These are phyloP conservation scores for Mortierella sp. DNA, from an alignment of 371 early-diverging fungal species.

Conservation along the genomic window DNA sequence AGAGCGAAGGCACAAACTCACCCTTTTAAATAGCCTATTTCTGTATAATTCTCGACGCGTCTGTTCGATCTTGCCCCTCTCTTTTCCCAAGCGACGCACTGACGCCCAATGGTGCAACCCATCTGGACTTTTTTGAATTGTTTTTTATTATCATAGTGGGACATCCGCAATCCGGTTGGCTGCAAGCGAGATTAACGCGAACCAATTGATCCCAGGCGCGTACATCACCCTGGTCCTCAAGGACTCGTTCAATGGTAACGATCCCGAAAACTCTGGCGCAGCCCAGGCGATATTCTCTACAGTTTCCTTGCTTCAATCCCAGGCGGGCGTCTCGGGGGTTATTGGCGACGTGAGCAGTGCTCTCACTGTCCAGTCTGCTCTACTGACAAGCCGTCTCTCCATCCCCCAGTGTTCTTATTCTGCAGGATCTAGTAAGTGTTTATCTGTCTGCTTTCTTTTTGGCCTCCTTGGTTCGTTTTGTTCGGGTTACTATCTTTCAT, in stretches of 20 bases:
- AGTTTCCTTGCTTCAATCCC: slow-evolving; percentile 67
- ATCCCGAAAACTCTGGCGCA: slow-evolving; percentile 67
- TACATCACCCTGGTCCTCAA: slow-evolving; percentile 71
- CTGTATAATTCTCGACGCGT: neutral
- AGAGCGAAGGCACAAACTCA: neutral
- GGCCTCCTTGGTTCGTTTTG: neutral
- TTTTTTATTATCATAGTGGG: slow-evolving; percentile 60
- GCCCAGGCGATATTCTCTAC: slow-evolving; percentile 74
- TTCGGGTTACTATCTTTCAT: neutral
- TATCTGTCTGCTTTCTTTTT: neutral
- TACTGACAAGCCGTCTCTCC: slow-evolving; percentile 70
- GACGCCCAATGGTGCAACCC: neutral
- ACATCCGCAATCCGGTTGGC: slow-evolving; percentile 74
- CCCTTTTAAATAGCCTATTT: neutral
- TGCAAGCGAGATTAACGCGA: slow-evolving; percentile 68
- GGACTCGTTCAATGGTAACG: slow-evolving; percentile 68
- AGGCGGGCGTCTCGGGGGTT: slow-evolving; percentile 63
- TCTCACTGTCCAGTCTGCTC: slow-evolving; percentile 67
- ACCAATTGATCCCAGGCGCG: slow-evolving; percentile 67
- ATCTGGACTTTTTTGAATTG: neutral
- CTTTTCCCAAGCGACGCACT: neutral
- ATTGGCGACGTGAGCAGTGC: slow-evolving; percentile 75
- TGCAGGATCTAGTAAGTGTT: slow-evolving; percentile 67
- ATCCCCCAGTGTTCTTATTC: slow-evolving; percentile 76
- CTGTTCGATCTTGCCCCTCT: neutral